phyloP scores from a whole-genome alignment of 306 rosid species.

The Echinosophora koreensis region DNA sequence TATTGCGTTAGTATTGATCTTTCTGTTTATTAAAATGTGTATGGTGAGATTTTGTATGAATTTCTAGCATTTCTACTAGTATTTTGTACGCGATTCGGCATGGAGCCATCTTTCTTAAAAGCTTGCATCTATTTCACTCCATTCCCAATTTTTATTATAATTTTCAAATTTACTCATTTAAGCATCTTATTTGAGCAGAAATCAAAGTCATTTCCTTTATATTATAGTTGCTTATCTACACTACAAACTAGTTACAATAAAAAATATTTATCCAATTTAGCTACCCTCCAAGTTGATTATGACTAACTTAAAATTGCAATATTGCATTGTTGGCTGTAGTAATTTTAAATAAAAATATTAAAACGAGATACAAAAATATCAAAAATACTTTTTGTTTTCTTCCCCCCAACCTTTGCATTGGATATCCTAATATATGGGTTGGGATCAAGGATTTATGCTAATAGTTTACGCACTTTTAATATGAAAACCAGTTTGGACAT shows the following conservation, averaged over 20 bases:
- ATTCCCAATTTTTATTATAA: too few relatives aligned
- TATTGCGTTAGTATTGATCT: background rate
- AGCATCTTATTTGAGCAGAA: too few relatives aligned
- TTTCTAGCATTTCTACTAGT: background rate
- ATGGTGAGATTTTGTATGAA: background rate
- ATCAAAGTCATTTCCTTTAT: too few relatives aligned
- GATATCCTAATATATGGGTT: constrained; percentile 41
- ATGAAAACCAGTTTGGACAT: constrained; percentile 54
- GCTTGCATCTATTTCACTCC: background rate
- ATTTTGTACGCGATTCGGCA: background rate
- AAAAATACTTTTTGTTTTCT: background rate
- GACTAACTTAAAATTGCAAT: background rate
- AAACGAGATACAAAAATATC: too few relatives aligned
- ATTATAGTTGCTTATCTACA: too few relatives aligned
- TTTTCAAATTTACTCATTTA: too few relatives aligned
- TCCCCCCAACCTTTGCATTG: constrained; percentile 38
- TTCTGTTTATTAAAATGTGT: background rate
- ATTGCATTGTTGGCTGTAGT: background rate
- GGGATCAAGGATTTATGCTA: constrained; percentile 52
- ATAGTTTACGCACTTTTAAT: constrained; percentile 45
- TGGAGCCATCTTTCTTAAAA: background rate
- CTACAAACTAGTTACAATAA: background rate
- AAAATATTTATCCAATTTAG: background rate
- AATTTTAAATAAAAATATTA: too few relatives aligned
- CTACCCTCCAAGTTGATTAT: background rate